Conservation (phyloP, 2,329 filamentous ascomycete genomes). For the Esteya vermicola region DNA sequence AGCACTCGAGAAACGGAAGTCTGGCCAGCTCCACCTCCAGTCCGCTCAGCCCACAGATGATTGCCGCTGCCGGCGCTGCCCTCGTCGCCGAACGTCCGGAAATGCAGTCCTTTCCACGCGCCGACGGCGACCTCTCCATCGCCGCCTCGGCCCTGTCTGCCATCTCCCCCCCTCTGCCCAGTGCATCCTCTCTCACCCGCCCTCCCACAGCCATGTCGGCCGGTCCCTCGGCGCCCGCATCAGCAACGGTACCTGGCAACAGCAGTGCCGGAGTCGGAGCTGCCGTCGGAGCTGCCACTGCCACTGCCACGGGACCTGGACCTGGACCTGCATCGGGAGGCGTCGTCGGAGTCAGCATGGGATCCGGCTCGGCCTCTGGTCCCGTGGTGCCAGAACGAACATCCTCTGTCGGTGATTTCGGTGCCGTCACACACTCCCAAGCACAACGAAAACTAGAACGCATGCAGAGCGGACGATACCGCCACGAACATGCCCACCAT, state of each 20-base stretch:
- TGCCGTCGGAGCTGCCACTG: neutral
- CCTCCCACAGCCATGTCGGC: constrained; percentile 35
- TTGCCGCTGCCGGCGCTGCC: constrained; percentile 50
- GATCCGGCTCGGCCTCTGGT: constrained; percentile 1
- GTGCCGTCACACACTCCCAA: constrained; percentile 27
- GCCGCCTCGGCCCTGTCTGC: constrained; percentile 9
- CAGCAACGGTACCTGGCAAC: neutral
- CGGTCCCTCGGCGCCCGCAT: constrained; percentile 11
- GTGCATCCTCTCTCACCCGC: constrained; percentile 10
- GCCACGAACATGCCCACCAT: constrained; percentile 60
- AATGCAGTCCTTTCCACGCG: constrained; percentile 29
- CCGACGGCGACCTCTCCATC: constrained; percentile 24
- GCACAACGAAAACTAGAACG: constrained; percentile 43
- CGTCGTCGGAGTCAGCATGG: neutral
- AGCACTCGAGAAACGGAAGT: constrained; percentile 85
- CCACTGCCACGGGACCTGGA: too few species aligned
- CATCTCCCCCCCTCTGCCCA: too few species aligned
- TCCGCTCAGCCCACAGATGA: constrained; percentile 78
- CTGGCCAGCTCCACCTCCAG: constrained; percentile 66
- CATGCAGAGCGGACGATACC: constrained; percentile 49
- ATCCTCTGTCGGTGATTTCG: constrained; percentile 31
- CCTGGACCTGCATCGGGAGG: neutral
- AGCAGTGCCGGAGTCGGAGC: neutral
- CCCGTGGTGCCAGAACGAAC: constrained; percentile 27
- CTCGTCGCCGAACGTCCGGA: constrained; percentile 37